These are phyloP conservation scores for Trichomonas tenax DNA, from an alignment of 208 protist species.

Conservation along the genomic window DNA sequence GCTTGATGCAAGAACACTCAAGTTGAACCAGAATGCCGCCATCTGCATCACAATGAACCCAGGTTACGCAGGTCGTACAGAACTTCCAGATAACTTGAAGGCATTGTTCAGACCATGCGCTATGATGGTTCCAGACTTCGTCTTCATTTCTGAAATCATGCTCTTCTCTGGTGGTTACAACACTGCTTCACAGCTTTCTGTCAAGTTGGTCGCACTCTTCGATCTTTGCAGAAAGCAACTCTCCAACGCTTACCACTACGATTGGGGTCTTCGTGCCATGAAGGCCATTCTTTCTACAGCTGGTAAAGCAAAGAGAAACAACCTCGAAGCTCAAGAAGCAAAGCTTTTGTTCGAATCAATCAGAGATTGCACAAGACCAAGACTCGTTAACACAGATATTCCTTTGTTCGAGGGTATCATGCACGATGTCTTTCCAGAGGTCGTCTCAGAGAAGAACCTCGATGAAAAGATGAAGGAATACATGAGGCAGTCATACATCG, in stretches of 20 bases:
- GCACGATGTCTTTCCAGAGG: slow-evolving; percentile 49
- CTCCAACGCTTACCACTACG: slow-evolving; percentile 79
- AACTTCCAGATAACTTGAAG: slow-evolving; percentile 89
- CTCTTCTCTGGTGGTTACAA: slow-evolving; percentile 89
- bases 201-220: slow-evolving; percentile 88
- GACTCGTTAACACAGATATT: slow-evolving; percentile 56
- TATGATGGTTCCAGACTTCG: slow-evolving; percentile 95
- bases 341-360: slow-evolving; percentile 74
- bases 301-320: slow-evolving; percentile 70
- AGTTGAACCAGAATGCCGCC: slow-evolving; percentile 55
- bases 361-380: slow-evolving; percentile 47
- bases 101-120: slow-evolving; percentile 55
- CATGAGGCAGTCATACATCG: slow-evolving; percentile 22
- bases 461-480: slow-evolving; percentile 28
- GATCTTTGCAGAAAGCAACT: slow-evolving; percentile 86
- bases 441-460: slow-evolving; percentile 33
- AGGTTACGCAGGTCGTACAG: slow-evolving; percentile 86
- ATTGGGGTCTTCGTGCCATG: slow-evolving; percentile 89
- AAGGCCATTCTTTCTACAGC: slow-evolving; percentile 88
- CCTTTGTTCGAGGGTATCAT: slow-evolving; percentile 83
- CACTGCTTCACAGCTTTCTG: slow-evolving; percentile 66
- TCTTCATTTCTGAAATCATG: slow-evolving; percentile 88
- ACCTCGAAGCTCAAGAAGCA: slow-evolving; percentile 68
- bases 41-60: slow-evolving; percentile 69
- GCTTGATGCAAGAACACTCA: slow-evolving; percentile 43